These are phyloP conservation scores for Termitomyces sp. DNA, from an alignment of 768 basidiomycete genomes.

Conservation along the genomic window DNA sequence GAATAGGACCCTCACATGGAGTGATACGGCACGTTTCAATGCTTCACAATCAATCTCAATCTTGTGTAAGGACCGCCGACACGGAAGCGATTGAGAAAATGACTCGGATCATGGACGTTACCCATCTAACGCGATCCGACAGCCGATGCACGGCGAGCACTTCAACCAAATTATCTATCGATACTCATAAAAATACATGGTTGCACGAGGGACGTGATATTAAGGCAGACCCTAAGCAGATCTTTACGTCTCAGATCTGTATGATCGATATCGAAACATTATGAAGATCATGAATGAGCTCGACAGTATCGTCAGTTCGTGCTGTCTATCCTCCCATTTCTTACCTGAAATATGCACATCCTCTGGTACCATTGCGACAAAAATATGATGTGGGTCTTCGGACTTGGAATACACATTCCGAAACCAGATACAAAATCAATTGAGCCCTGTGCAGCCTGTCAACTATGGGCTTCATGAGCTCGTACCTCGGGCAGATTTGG, in stretches of 20 bases:
- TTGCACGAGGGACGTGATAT: slow-evolving; percentile 10
- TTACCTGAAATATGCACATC: slow-evolving; percentile 13
- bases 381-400: slow-evolving; percentile 51
- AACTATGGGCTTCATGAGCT: slow-evolving; percentile 76
- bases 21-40: slow-evolving; percentile 10
- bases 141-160: slow-evolving; percentile 25
- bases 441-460: slow-evolving; percentile 22
- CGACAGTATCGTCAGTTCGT: not conserved
- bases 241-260: slow-evolving; percentile 31
- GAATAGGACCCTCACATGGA: slow-evolving; percentile 5
- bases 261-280: slow-evolving; percentile 13
- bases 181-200: slow-evolving; percentile 12
- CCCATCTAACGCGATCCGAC: slow-evolving; percentile 40
- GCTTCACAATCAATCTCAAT: slow-evolving; percentile 44
- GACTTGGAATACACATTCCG: slow-evolving; percentile 30
- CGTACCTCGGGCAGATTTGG: slow-evolving; percentile 57
- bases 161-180: slow-evolving; percentile 26
- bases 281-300: not conserved
- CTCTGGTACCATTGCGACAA: slow-evolving; percentile 38
- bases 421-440: slow-evolving; percentile 37
- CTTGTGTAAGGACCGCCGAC: slow-evolving; percentile 60
- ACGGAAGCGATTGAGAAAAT: slow-evolving; percentile 65
- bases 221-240: slow-evolving; percentile 8
- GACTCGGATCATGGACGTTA: slow-evolving; percentile 64
- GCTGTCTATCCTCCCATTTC: slow-evolving; percentile 1